These are phyloP conservation scores for Alternaria sp. DNA, from an alignment of 2,329 filamentous ascomycete species.

Conservation along the genomic window DNA sequence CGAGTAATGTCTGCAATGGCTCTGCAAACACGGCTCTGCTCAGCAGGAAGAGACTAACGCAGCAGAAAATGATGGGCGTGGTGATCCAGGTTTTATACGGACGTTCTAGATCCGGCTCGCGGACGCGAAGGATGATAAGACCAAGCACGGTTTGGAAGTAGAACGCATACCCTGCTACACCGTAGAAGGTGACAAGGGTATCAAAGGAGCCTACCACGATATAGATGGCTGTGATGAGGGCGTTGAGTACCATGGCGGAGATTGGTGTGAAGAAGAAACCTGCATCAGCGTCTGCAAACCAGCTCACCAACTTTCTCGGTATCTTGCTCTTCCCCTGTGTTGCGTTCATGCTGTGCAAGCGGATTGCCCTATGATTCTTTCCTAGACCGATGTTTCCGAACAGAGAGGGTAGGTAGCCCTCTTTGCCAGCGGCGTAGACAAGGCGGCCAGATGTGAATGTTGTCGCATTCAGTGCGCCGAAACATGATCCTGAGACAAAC, in stretches of 20 bases:
- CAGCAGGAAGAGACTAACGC: constrained; percentile 90
- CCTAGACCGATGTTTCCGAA: constrained; percentile 84
- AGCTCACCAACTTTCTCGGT: constrained; percentile 35
- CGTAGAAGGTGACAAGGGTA: constrained; percentile 94
- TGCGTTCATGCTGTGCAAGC: constrained; percentile 41
- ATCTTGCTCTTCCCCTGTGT: constrained; percentile 32
- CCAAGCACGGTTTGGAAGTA: constrained; percentile 96
- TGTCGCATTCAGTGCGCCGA: constrained; percentile 92
- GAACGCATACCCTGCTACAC: constrained; percentile 95
- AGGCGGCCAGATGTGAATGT: constrained; percentile 92
- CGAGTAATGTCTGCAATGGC: constrained; percentile 86
- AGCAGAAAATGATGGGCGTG: constrained; percentile 98
- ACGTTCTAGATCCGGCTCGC: constrained; percentile 84
- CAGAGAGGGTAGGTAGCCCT: constrained; percentile 85
- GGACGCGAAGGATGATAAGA: constrained; percentile 86
- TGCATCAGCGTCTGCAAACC: constrained; percentile 68
- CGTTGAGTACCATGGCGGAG: constrained; percentile 86
- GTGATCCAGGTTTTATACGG: constrained; percentile 97
- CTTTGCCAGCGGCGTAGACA: constrained; percentile 92
- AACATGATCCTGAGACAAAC: constrained; percentile 88
- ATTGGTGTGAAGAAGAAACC: constrained; percentile 94
- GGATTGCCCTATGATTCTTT: constrained; percentile 49
- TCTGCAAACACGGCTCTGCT: constrained; percentile 89
- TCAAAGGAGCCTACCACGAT: constrained; percentile 87
- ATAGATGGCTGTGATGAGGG: constrained; percentile 75